Evolutionary conservation across 345 rosid species (phyloP).

Genomic region (Draba incana): DNA sequence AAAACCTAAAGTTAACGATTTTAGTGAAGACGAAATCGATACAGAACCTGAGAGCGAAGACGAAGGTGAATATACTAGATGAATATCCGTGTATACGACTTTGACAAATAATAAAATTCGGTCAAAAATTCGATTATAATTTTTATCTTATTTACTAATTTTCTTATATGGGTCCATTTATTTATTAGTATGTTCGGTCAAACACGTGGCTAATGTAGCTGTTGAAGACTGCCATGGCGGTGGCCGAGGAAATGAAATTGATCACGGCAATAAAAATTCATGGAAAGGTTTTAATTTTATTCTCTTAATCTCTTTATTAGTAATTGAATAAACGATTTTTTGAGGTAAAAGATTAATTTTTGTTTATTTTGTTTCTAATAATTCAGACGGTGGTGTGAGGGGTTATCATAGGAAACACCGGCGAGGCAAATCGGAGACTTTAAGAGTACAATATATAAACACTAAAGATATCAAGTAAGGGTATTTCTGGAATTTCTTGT

Average conservation of each 20-base stretch:
- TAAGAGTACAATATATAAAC: constrained; percentile 89
- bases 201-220: constrained; percentile 15
- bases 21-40: constrained; percentile 93
- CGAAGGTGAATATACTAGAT: constrained; percentile 53
- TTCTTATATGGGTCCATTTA: constrained; percentile 8
- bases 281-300: constrained; percentile 39
- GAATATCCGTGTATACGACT: too few species aligned
- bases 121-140: background rate
- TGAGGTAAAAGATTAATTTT: background rate
- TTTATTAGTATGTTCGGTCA: constrained; percentile 36
- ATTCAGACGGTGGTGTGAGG: constrained; percentile 53
- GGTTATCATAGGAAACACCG: constrained; percentile 64
- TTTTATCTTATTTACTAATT: background rate
- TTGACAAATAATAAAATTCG: background rate
- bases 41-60: constrained; percentile 95
- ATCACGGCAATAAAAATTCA: constrained; percentile 51
- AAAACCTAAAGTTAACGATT: constrained; percentile 76
- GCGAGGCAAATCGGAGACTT: constrained; percentile 95
- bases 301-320: background rate
- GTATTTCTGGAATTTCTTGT: constrained; percentile 6
- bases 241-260: constrained; percentile 39
- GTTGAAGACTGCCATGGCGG: constrained; percentile 27
- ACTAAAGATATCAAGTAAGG: constrained; percentile 85
- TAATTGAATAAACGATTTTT: background rate
- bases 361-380: constrained; percentile 1